Conservation (phyloP, 108 stramenopile genomes). For the Phaeodactylum tricornutum region DNA sequence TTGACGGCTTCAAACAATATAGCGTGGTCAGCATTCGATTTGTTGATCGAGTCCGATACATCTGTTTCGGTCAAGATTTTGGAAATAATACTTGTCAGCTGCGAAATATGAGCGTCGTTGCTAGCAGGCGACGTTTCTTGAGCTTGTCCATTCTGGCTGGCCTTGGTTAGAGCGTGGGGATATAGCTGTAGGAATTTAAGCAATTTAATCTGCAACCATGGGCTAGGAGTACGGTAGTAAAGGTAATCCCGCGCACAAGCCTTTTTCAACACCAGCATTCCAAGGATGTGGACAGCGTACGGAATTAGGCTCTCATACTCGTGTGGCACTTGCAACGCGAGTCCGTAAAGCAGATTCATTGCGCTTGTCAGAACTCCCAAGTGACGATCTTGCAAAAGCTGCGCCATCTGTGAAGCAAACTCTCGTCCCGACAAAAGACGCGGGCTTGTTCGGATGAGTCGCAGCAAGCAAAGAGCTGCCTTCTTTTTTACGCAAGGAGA, state of each 20-base stretch:
- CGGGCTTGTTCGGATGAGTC: slow-evolving; percentile 83
- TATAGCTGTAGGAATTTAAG: slow-evolving; percentile 92
- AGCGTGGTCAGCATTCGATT: slow-evolving; percentile 95
- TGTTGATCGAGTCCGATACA: slow-evolving; percentile 93
- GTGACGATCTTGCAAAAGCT: slow-evolving; percentile 86
- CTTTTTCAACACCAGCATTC: slow-evolving; percentile 80
- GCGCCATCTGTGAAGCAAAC: slow-evolving; percentile 75
- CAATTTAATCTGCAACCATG: slow-evolving; percentile 93
- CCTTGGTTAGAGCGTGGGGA: slow-evolving; percentile 51
- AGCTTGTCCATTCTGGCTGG: slow-evolving; percentile 22
- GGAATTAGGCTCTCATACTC: slow-evolving; percentile 86
- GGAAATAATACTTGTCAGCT: slow-evolving; percentile 76
- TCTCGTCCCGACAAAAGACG: slow-evolving; percentile 76
- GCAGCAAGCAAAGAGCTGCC: slow-evolving; percentile 87
- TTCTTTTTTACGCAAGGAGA: slow-evolving; percentile 91
- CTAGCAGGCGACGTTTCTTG: slow-evolving; percentile 14
- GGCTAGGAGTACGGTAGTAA: slow-evolving; percentile 92
- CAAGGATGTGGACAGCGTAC: slow-evolving; percentile 83
- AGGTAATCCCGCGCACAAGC: slow-evolving; percentile 83
- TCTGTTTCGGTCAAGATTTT: slow-evolving; percentile 86
- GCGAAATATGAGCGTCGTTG: slow-evolving; percentile 42
- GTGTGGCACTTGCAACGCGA: slow-evolving; percentile 60
- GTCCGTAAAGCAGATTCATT: slow-evolving; percentile 81
- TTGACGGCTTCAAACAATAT: slow-evolving; percentile 95
- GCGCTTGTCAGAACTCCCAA: slow-evolving; percentile 86